These are phyloP conservation scores for Sclerotinia spermophila DNA, from an alignment of 2,329 filamentous ascomycete species.

Conservation along the genomic window DNA sequence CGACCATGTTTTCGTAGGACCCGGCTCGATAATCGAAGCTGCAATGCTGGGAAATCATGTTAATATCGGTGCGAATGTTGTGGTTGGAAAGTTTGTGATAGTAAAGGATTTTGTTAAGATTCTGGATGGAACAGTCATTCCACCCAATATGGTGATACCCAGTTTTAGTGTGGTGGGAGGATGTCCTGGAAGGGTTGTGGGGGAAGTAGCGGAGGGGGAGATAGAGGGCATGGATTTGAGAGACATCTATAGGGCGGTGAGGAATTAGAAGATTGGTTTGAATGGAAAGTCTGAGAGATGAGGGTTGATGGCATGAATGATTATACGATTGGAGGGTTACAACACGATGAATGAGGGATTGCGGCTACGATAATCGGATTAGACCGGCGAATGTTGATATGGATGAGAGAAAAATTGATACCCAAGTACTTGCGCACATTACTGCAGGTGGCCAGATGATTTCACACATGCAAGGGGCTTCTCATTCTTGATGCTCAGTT, in stretches of 20 bases:
- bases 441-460: not conserved
- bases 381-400: not conserved
- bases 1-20: slow-evolving; percentile 89
- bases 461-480: not conserved
- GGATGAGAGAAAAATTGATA: slow-evolving; percentile 12
- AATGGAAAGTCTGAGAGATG: not conserved
- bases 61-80: slow-evolving; percentile 72
- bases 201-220: slow-evolving; percentile 72
- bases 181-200: slow-evolving; percentile 72
- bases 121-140: slow-evolving; percentile 78
- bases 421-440: not conserved
- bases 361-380: not conserved
- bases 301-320: not conserved
- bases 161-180: slow-evolving; percentile 91
- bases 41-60: slow-evolving; percentile 82
- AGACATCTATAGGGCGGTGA: slow-evolving; percentile 61
- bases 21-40: slow-evolving; percentile 72
- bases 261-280: slow-evolving; percentile 42
- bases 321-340: not conserved
- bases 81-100: slow-evolving; percentile 81
- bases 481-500: not conserved
- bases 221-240: slow-evolving; percentile 61
- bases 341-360: not conserved
- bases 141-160: slow-evolving; percentile 85
- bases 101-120: slow-evolving; percentile 92